Evolutionary conservation across 2,329 filamentous ascomycete species (phyloP).

Genomic region (Niveomyces coronatus): DNA sequence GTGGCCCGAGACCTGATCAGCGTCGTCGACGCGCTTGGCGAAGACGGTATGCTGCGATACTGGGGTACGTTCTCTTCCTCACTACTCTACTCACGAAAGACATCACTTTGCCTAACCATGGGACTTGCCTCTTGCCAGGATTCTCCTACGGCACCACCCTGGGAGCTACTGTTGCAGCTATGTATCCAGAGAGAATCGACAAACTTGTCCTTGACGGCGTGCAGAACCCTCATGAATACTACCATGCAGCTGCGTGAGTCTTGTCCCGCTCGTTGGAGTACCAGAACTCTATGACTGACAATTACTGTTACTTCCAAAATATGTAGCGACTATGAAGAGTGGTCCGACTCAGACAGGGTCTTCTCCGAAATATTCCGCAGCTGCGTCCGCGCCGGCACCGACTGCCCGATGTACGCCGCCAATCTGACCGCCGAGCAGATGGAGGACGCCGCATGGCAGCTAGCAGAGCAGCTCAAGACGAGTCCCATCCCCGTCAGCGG

Average conservation of each 20-base stretch:
- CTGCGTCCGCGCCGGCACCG: slow-evolving; percentile 17
- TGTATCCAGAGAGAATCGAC: slow-evolving; percentile 32
- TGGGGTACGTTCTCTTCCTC: slow-evolving; percentile 17
- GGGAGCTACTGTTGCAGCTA: slow-evolving; percentile 27
- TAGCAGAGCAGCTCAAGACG: slow-evolving; percentile 19
- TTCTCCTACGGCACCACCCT: slow-evolving; percentile 31
- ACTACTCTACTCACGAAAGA: neutral
- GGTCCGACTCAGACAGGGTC: slow-evolving; percentile 17
- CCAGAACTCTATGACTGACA: no score
- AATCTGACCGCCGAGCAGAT: slow-evolving; percentile 22
- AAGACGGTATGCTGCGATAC: slow-evolving; percentile 21
- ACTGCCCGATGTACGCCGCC: slow-evolving; percentile 20
- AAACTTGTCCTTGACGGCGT: slow-evolving; percentile 28
- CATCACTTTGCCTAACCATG: no score
- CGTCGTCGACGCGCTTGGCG: slow-evolving; percentile 24
- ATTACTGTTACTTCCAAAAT: no score
- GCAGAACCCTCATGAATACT: slow-evolving; percentile 23
- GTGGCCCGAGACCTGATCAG: slow-evolving; percentile 26
- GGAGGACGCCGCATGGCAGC: slow-evolving; percentile 21
- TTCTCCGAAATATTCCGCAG: slow-evolving; percentile 19
- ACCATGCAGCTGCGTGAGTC: slow-evolving; percentile 14
- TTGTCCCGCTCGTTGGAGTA: no score
- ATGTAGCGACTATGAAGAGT: slow-evolving; percentile 16
- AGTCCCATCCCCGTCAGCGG: slow-evolving; percentile 17
- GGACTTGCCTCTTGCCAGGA: neutral